These are phyloP conservation scores for Pinguiococcus pyrenoidosus DNA, from an alignment of 108 stramenopile species.

Conservation along the genomic window DNA sequence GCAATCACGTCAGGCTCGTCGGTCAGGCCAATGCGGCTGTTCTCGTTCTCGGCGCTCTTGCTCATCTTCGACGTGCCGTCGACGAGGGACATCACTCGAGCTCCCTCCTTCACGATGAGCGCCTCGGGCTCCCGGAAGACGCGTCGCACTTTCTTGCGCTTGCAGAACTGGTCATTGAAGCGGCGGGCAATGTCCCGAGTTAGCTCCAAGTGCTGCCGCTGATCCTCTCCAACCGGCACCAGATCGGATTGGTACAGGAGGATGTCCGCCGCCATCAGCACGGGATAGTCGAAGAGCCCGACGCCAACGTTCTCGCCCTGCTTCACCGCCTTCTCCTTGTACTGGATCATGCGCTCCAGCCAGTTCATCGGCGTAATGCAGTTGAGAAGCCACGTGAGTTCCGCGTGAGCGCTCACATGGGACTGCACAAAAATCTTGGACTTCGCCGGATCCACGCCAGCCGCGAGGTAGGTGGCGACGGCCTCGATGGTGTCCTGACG, in stretches of 20 bases:
- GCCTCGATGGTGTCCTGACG: slow-evolving; percentile 19
- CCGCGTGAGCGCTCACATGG: slow-evolving; percentile 87
- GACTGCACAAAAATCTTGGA: slow-evolving; percentile 39
- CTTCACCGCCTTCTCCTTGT: slow-evolving; percentile 93
- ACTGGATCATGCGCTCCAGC: slow-evolving; percentile 99
- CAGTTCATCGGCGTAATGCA: slow-evolving; percentile 93
- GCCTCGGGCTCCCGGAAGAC: slow-evolving; percentile 81
- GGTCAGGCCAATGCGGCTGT: slow-evolving; percentile 81
- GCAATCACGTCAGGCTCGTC: slow-evolving; percentile 79
- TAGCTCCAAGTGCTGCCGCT: slow-evolving; percentile 94
- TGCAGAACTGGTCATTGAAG: slow-evolving; percentile 84
- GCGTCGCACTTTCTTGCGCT: slow-evolving; percentile 32
- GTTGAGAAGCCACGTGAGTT: slow-evolving; percentile 92
- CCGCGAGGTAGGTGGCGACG: slow-evolving; percentile 32
- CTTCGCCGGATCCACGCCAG: slow-evolving; percentile 32
- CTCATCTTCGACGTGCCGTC: slow-evolving; percentile 96
- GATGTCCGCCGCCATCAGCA: slow-evolving; percentile 98
- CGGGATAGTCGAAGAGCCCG: slow-evolving; percentile 90
- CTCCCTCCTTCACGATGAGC: slow-evolving; percentile 85
- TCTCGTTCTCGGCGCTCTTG: slow-evolving; percentile 77
- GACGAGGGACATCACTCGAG: slow-evolving; percentile 91
- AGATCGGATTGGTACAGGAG: slow-evolving; percentile 88
- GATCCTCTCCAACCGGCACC: slow-evolving; percentile 97
- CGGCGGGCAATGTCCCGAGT: slow-evolving; percentile 88
- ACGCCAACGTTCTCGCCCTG: slow-evolving; percentile 69